Percentiles rank a stretch among this genome's conserved stretches.
These are phyloP conservation scores for Tuber calosporum DNA, from an alignment of 495 filamentous ascomycete species.

Conservation along the genomic window DNA sequence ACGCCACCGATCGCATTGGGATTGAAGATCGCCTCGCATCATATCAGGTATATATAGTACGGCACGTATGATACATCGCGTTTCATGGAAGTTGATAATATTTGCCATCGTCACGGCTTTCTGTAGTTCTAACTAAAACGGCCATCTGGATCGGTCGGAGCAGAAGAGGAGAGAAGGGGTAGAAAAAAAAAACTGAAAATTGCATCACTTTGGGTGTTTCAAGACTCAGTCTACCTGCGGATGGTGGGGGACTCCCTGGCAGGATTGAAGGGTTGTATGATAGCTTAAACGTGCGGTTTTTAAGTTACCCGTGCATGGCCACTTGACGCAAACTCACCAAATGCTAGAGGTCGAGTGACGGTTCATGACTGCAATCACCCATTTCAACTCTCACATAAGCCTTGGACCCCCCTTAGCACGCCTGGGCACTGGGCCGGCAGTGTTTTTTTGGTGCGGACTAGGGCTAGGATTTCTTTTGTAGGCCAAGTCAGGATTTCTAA, in stretches of 20 bases:
- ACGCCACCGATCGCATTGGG: background rate
- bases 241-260: no score
- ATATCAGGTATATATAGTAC: background rate
- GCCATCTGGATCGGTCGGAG: background rate
- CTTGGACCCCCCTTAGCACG: background rate
- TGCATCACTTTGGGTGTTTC: background rate
- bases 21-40: background rate
- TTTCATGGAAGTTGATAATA: background rate
- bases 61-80: no score
- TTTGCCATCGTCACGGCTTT: background rate
- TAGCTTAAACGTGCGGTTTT: background rate
- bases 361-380: background rate
- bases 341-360: background rate
- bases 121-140: background rate
- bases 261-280: background rate
- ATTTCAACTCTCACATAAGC: background rate
- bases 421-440: no score
- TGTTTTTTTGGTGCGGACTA: background rate
- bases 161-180: no score
- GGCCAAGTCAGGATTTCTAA: background rate
- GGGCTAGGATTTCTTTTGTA: background rate
- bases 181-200: no score
- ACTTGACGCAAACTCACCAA: background rate
- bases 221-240: background rate
- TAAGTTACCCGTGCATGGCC: no score